Base-by-base conservation (phyloP, 2,329 filamentous ascomycete species). In the Fusarium scirpi region DNA sequence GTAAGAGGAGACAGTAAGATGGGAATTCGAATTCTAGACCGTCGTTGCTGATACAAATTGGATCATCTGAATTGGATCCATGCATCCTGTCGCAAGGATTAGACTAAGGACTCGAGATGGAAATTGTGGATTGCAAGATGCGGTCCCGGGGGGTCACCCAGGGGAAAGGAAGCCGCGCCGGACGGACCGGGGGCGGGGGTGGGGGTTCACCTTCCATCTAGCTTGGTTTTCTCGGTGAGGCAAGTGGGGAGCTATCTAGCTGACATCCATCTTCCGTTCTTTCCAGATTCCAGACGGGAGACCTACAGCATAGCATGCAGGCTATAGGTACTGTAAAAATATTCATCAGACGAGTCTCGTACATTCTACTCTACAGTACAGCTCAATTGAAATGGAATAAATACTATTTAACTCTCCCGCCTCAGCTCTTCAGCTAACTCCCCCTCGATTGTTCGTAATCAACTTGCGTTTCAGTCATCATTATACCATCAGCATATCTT, bases 1-100 rank as follows among this genome's bases (percentile, higher is more conserved):
- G 65, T 48, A 47, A 53, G 15, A 51, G 15, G 29, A 59, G 44
- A 27, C 43, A 29, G 29, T 16, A 25, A 12, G 30, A 32, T 32
- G 22, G 53, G 18, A 46, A 27, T 20, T 45, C 6, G 32, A 30
- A 45, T 46, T 54, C 61, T 49, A 65, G 59, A 64, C 66, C 43
- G 30, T 64, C 32, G 24, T 30, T 60, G 22, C 56, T 51, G 12
- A 46, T 48, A 34, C 45, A 65, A 60, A 61, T 65, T 60, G 27
- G 34, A 64, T 29, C 29, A 54, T 58, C 58, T 65, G 51, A 53
- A 68, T 58, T 53, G 62, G 66, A 62, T 70, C 62, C 53, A 51
- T 27, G 66, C 51, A 41, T 51, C 51, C 62, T 57, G 55, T 53
- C 51, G 41, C 34, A 38, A 32, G 30, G 52, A 58, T 59, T 47